Base-by-base conservation (phyloP, 169 alveolate species). In the Eimeria necatrix region DNA sequence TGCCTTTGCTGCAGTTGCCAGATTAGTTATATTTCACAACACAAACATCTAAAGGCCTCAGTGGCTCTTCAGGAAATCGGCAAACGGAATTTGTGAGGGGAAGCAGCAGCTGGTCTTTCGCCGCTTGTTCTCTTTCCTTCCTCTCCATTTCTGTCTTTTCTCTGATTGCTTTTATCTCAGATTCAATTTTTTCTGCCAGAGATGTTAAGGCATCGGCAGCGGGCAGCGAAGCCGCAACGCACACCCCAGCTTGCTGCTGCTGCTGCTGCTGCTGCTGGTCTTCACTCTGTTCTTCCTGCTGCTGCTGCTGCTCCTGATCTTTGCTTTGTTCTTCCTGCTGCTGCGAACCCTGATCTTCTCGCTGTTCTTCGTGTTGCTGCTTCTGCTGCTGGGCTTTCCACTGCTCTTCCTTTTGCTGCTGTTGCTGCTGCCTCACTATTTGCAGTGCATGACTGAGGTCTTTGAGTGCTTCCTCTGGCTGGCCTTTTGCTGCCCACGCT, bases 51-150 rank as follows among this genome's bases (percentile, higher is more conserved):
- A 80, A 68, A n/a, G 89, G 70, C 49, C 89, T 51, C 7, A 51
- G 89, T 41, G 32, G 64, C 70, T 52, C 89, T 18, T 41, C 20
- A 5, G 89, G 89, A 68, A 48, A 52, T 20, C 71, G 64, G 70
- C 70, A 5, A 48, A 5, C 3, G 51, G 22, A 4, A 9, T 4
- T n/a, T 24, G 46, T 8, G 26, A 80, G 70, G 46, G 89, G 71
- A 64, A 4, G 68, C 71, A 80, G 89, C 52, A 80, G 89, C 49
- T 26, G 20, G 49, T 7, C 48, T 2, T 80, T 80, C 20, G 48
- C 20, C 3, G 20, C 9, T 80, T 80, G 71, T 68, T 52, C 70
- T 53, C 49, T 20, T 48, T 51, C 22, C 20, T 3, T 24, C 90
- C 10, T 51, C 74, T 53, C 20, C 16, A 14, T 12, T 52, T 59